Conservation (phyloP, 768 basidiomycete genomes). For the Lentinus tigrinus region DNA sequence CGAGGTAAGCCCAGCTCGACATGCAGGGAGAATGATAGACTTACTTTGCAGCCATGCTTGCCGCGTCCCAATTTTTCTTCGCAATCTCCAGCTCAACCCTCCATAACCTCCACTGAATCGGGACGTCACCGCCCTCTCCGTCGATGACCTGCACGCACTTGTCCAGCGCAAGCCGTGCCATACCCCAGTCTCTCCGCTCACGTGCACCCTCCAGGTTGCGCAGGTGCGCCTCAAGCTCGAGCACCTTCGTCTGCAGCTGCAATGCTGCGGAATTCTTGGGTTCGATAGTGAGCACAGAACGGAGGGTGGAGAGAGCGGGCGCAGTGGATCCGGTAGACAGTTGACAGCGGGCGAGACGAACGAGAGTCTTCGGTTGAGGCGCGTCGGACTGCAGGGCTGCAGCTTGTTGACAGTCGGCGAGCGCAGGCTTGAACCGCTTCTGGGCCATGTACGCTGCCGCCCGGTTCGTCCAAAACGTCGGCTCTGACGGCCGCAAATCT, state of each 20-base stretch:
- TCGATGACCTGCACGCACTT: constrained; percentile 73
- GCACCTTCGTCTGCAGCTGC: constrained; percentile 60
- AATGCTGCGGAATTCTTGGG: constrained; percentile 57
- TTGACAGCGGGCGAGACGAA: constrained; percentile 83
- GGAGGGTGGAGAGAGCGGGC: constrained; percentile 65
- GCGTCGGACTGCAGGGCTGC: constrained; percentile 56
- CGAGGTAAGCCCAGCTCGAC: not conserved
- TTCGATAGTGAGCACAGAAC: constrained; percentile 60
- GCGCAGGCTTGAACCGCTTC: constrained; percentile 71
- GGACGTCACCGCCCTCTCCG: constrained; percentile 72
- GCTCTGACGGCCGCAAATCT: constrained; percentile 45
- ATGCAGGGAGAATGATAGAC: constrained; percentile 25
- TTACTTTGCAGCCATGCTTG: constrained; percentile 71
- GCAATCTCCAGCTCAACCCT: constrained; percentile 75
- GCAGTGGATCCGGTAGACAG: constrained; percentile 71
- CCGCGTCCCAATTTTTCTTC: constrained; percentile 71
- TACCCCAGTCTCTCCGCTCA: constrained; percentile 66
- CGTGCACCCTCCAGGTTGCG: constrained; percentile 59
- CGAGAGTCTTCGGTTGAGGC: constrained; percentile 74
- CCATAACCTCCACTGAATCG: constrained; percentile 80
- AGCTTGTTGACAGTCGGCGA: constrained; percentile 79
- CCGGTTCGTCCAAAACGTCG: constrained; percentile 80
- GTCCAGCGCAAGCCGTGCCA: constrained; percentile 78
- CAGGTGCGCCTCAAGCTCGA: constrained; percentile 62
- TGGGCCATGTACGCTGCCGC: constrained; percentile 84